Percentiles rank a stretch among this genome's conserved stretches.
Conservation (phyloP, 139 green algal genomes). For the Chlamydomonas urium region DNA sequence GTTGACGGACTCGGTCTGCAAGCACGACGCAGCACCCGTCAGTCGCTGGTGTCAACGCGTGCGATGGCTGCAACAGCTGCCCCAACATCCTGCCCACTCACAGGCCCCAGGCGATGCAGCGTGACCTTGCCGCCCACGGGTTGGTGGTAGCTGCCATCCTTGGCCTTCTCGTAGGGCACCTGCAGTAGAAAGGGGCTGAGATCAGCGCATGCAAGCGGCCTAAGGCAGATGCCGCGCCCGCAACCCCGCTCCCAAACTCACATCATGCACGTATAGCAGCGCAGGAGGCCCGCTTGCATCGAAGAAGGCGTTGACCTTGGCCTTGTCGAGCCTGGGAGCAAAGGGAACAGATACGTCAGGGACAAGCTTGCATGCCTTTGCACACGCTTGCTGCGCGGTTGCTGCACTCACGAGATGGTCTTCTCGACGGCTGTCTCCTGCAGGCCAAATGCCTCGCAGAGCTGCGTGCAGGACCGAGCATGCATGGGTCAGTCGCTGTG, state of each 20-base stretch:
- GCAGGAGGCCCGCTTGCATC: conserved; percentile 40
- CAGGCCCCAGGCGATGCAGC: conserved; percentile 31
- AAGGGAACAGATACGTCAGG: not conserved
- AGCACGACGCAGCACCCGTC: not conserved
- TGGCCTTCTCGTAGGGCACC: conserved; percentile 47
- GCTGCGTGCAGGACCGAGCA: too few species aligned
- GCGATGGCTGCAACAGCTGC: not conserved
- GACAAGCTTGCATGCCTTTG: not conserved
- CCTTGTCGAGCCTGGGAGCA: conserved; percentile 44
- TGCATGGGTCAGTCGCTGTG: not conserved
- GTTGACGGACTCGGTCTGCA: conserved; percentile 49
- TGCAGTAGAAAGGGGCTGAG: conserved; percentile 21
- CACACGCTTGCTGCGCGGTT: not conserved
- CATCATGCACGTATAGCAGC: conserved; percentile 62
- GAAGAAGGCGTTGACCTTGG: conserved; percentile 59
- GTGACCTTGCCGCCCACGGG: conserved; percentile 39
- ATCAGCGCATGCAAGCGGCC: not conserved
- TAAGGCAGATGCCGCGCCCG: not conserved
- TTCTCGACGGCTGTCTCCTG: conserved; percentile 48
- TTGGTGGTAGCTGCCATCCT: conserved; percentile 37
- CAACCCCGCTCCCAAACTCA: not conserved
- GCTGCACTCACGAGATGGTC: conserved; percentile 40
- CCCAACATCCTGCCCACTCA: conserved; percentile 1
- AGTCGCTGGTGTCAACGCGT: not conserved
- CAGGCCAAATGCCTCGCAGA: conserved; percentile 44